A percentile compares a stretch with the other conserved stretches of the same genome.
Conservation (phyloP, 2,329 filamentous ascomycete genomes). For the Polytolypa hystricis region DNA sequence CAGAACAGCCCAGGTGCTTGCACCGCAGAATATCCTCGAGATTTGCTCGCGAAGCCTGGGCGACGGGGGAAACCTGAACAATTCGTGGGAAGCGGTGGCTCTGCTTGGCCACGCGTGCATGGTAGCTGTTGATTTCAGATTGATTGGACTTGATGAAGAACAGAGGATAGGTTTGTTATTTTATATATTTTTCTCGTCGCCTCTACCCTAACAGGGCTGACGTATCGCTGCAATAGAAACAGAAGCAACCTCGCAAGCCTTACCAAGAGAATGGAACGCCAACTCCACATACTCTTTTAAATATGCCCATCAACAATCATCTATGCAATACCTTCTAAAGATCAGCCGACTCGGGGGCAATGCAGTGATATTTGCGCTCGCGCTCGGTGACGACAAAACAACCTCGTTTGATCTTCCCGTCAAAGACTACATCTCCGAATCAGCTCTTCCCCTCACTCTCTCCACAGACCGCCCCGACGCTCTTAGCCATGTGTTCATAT, state of each 20-base stretch:
- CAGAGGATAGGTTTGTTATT: slow-evolving; percentile 50
- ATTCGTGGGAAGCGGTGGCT: slow-evolving; percentile 66
- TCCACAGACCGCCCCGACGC: slow-evolving; percentile 18
- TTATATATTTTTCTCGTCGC: slow-evolving; percentile 1
- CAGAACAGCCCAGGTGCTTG: slow-evolving; percentile 9
- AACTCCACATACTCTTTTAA: slow-evolving; percentile 65
- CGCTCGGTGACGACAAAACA: slow-evolving; percentile 69
- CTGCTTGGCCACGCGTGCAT: slow-evolving; percentile 78
- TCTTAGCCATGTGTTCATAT: slow-evolving; percentile 59
- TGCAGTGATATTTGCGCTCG: slow-evolving; percentile 71
- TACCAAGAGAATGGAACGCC: slow-evolving; percentile 73
- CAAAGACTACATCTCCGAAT: slow-evolving; percentile 62
- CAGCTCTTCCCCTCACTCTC: slow-evolving; percentile 43
- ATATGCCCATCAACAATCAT: slow-evolving; percentile 75
- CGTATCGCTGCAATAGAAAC: neutral
- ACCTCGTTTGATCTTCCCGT: slow-evolving; percentile 62
- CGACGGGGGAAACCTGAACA: slow-evolving; percentile 24
- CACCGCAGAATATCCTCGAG: slow-evolving; percentile 20
- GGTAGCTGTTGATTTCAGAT: slow-evolving; percentile 64
- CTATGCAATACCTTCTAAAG: slow-evolving; percentile 73
- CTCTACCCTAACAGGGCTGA: too few species aligned
- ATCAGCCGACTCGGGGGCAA: slow-evolving; percentile 72
- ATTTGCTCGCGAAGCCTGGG: slow-evolving; percentile 23
- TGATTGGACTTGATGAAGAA: slow-evolving; percentile 77
- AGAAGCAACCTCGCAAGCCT: slow-evolving; percentile 30